Base-by-base conservation (phyloP, 257 asterid genomes). In the Solanum chmielewskii region DNA sequence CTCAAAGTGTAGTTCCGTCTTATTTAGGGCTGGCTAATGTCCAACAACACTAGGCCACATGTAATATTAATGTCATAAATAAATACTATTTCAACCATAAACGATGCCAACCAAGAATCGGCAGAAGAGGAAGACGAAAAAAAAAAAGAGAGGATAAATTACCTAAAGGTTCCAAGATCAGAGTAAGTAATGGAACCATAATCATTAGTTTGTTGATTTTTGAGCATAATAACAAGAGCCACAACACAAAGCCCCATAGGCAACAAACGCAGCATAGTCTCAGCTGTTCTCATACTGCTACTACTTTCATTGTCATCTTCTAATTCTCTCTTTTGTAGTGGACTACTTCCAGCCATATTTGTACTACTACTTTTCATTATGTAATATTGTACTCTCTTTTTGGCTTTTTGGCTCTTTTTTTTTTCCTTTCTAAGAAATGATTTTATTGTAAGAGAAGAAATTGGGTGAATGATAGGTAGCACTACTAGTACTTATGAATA, bases 161-260 rank as follows among this genome's bases (percentile, higher is more conserved):
- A 96, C 98, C 94, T 93, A 90, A 95, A 95, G 70, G 99, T 93
- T 23, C 98, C 98, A 31, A 94, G 88, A 75, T 95, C 98, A 35
- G 98, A 95, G 86, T 96, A 95, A 8, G 96, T 86, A 66, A 95
- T 78, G 66, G 98, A 91, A 62, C 98, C 99, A 39, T 85, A 95
- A 9, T 95, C 98, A 86, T 88, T 93, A 15, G 96, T 86, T 88
- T 94, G 94, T 29, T 97, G 91, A 86, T 95, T 92, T 90, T 95
- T 96, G 89, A 96, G 95, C 98, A 96, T 93, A 73, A 96, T 85
- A 29, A 95, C 94, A 6, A 96, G 98, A 64, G 98, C 95, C 83
- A 88, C 95, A 59, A 95, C 90, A 27, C 95, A 95, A 29, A 96
- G 93, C 64, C 91, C 93, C 92, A 95, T 91, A 0, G 98, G 98